Percentiles rank a stretch among this genome's conserved stretches.
These are phyloP conservation scores for Emiliania huxleyi DNA, from an alignment of 78 protist species.

Conservation along the genomic window DNA sequence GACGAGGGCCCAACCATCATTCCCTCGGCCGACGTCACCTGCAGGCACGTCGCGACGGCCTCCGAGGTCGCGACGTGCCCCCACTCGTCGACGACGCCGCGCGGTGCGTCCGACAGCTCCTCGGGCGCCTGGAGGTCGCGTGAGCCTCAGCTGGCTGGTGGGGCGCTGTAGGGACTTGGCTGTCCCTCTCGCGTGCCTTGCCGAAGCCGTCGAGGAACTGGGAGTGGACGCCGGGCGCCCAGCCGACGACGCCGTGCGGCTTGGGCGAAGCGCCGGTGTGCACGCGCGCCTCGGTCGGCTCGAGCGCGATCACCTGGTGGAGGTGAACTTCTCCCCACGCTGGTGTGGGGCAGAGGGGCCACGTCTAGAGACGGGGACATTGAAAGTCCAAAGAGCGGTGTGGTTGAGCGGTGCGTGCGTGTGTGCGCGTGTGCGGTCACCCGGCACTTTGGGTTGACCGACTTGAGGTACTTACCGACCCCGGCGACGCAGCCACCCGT, in stretches of 20 bases:
- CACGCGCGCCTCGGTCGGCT: not conserved
- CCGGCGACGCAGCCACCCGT: constrained; percentile 59
- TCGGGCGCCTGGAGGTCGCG: not conserved
- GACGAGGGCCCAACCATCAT: not conserved
- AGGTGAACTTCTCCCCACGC: too few species aligned
- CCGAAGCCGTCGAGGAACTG: not conserved
- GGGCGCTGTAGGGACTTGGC: too few species aligned
- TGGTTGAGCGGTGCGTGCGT: too few species aligned
- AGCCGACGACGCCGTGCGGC: not conserved
- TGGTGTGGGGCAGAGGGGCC: too few species aligned
- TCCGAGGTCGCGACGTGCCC: not conserved
- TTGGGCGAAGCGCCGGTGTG: not conserved
- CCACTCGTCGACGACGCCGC: constrained; percentile 14
- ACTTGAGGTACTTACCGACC: constrained; percentile 42
- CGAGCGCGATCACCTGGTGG: too few species aligned
- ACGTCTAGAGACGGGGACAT: too few species aligned
- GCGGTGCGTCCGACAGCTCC: not conserved
- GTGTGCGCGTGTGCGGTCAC: constrained; percentile 52
- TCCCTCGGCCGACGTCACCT: not conserved
- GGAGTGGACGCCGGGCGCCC: not conserved
- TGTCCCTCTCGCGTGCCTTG: too few species aligned
- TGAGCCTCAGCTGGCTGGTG: too few species aligned
- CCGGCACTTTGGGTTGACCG: constrained; percentile 21
- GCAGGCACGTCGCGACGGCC: not conserved
- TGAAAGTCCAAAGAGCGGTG: too few species aligned